phyloP scores from a whole-genome alignment of 441 rosid species.

The Brassica balearica region DNA sequence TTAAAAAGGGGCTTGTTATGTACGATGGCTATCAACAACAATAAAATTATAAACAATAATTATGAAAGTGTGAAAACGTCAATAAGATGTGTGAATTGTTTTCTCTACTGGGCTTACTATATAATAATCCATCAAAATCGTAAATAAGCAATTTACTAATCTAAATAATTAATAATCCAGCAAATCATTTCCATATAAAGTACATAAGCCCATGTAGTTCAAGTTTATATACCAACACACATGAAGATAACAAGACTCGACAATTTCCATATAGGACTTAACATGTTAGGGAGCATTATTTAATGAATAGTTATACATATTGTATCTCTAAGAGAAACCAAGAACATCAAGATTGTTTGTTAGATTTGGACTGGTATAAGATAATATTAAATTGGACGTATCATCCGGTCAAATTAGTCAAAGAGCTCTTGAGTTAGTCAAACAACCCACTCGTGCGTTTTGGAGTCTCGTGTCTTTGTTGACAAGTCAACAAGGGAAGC shows the following conservation, averaged over 20 bases:
- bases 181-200: slow-evolving; percentile 6
- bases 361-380: slow-evolving; percentile 33
- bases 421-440: slow-evolving; percentile 34
- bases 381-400: slow-evolving; percentile 15
- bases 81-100: slow-evolving; percentile 21
- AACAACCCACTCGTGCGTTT: slow-evolving; percentile 47
- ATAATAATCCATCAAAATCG: slow-evolving; percentile 8
- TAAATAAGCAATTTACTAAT: slow-evolving; percentile 8
- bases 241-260: slow-evolving; percentile 11
- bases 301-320: neutral
- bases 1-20: neutral
- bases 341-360: slow-evolving; percentile 1
- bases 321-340: slow-evolving; percentile 1
- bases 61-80: slow-evolving; percentile 23
- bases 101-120: slow-evolving; percentile 20
- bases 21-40: slow-evolving; percentile 24
- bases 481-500: slow-evolving; percentile 43
- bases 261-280: slow-evolving; percentile 9
- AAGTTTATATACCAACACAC: neutral
- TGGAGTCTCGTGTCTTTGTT: slow-evolving; percentile 24
- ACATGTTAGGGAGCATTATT: neutral
- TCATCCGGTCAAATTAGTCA: slow-evolving; percentile 31
- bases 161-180: neutral
- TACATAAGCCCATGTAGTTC: neutral
- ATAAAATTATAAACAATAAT: slow-evolving; percentile 16